Conservation (phyloP, 31 red algal species). For the Odonthalia washingtoniensis region DNA sequence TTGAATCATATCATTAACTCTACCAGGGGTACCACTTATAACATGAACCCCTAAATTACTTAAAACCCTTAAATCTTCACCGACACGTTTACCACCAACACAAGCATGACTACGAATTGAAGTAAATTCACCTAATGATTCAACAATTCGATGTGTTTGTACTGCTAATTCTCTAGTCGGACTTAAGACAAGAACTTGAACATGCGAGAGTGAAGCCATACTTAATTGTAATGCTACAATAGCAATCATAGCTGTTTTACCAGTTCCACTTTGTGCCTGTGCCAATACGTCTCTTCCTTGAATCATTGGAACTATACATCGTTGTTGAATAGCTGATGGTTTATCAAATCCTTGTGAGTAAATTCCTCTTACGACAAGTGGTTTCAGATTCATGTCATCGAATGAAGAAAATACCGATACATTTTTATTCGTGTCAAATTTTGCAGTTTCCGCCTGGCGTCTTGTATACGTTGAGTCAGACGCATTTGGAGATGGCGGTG, state of each 20-base stretch:
- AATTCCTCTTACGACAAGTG: constrained; percentile 78
- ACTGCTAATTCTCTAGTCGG: constrained; percentile 89
- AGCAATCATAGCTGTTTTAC: constrained; percentile 92
- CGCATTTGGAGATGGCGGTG: constrained; percentile 35
- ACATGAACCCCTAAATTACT: constrained; percentile 70
- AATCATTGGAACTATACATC: constrained; percentile 76
- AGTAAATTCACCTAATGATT: constrained; percentile 73
- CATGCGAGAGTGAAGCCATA: constrained; percentile 20
- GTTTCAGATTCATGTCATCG: constrained; percentile 78
- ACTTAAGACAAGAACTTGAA: constrained; percentile 87
- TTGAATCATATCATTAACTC: constrained; percentile 92
- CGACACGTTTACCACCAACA: constrained; percentile 78
- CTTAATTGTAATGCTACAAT: constrained; percentile 69
- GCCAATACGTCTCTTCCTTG: constrained; percentile 84
- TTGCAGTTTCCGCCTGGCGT: constrained; percentile 61
- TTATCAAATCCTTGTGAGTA: constrained; percentile 81
- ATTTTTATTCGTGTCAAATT: constrained; percentile 43
- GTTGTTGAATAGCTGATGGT: constrained; percentile 88
- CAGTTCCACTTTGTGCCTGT: constrained; percentile 94
- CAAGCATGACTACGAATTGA: constrained; percentile 49
- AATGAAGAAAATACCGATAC: constrained; percentile 61
- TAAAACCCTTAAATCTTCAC: constrained; percentile 71
- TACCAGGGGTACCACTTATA: constrained; percentile 86
- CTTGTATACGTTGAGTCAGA: constrained; percentile 45
- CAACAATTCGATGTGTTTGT: constrained; percentile 74